Conservation (phyloP, 345 rosid species). For the Litchi chinensis region DNA sequence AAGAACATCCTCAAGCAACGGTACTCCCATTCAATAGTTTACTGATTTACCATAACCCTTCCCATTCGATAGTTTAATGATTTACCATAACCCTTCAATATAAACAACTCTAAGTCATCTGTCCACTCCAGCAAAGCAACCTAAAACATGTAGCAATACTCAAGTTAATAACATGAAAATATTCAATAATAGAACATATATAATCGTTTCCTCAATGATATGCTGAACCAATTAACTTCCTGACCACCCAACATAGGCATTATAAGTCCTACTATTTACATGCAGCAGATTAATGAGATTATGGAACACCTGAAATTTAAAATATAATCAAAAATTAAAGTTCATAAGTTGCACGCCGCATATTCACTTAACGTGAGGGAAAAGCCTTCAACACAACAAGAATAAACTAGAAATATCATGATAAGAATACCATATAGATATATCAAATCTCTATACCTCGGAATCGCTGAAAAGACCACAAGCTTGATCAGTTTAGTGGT, state of each 20-base stretch:
- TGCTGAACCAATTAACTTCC: not conserved
- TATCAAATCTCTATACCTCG: slow-evolving; percentile 53
- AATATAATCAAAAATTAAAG: not conserved
- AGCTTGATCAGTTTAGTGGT: slow-evolving; percentile 66
- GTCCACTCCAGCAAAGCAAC: slow-evolving; percentile 94
- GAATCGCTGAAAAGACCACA: slow-evolving; percentile 78
- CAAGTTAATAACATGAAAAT: slow-evolving; percentile 21
- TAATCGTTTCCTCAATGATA: not conserved
- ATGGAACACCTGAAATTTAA: not conserved
- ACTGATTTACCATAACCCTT: no score
- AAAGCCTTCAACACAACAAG: not conserved
- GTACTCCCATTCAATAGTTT: no score
- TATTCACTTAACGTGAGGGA: not conserved
- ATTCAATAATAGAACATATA: not conserved
- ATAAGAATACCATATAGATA: not conserved
- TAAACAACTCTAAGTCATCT: slow-evolving; percentile 80
- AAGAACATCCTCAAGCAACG: slow-evolving; percentile 79
- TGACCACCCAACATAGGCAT: not conserved
- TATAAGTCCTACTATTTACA: not conserved
- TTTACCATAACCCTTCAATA: slow-evolving; percentile 85
- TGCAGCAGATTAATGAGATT: not conserved
- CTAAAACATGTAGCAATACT: slow-evolving; percentile 36
- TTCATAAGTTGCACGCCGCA: not conserved
- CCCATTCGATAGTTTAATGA: slow-evolving; percentile 80
- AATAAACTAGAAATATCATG: not conserved